Conservation (phyloP, 345 rosid genomes). For the Populus ilicifolia region DNA sequence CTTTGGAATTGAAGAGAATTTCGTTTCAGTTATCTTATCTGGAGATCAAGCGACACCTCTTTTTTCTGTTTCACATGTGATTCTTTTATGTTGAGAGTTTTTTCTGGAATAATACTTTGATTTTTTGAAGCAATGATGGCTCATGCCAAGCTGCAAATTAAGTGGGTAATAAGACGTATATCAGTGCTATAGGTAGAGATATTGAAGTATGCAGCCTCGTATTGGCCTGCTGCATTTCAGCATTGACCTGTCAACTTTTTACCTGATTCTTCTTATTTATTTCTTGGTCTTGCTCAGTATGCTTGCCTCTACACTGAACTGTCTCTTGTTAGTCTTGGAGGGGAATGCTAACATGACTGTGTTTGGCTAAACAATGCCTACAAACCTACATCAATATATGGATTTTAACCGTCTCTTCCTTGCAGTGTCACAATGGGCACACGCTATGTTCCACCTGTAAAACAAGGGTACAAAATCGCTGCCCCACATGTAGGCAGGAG, state of each 20-base stretch:
- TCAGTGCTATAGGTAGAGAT: not conserved
- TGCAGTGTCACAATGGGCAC: slow-evolving; percentile 80
- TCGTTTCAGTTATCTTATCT: not conserved
- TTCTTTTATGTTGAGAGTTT: not conserved
- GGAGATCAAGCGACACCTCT: not conserved
- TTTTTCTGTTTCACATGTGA: not conserved
- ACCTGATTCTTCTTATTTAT: not conserved
- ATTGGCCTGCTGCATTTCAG: not conserved
- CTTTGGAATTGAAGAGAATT: not conserved
- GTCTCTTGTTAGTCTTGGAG: not conserved
- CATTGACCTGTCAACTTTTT: not conserved
- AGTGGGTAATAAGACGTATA: not conserved
- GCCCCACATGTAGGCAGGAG: slow-evolving; percentile 77
- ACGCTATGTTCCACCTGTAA: slow-evolving; percentile 80
- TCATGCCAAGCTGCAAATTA: not conserved
- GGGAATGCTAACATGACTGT: not conserved
- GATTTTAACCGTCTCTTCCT: slow-evolving; percentile 10
- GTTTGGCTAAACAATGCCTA: not conserved
- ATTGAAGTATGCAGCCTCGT: not conserved
- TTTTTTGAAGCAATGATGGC: not conserved
- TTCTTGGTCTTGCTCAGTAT: not conserved
- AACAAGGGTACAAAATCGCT: slow-evolving; percentile 67
- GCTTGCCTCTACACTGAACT: not conserved
- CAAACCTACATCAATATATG: not conserved
- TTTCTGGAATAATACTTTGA: not conserved